Percentiles rank a stretch among this genome's conserved stretches.
Conservation (phyloP, 805 yeast species). For the Metschnikowia henanensis region DNA sequence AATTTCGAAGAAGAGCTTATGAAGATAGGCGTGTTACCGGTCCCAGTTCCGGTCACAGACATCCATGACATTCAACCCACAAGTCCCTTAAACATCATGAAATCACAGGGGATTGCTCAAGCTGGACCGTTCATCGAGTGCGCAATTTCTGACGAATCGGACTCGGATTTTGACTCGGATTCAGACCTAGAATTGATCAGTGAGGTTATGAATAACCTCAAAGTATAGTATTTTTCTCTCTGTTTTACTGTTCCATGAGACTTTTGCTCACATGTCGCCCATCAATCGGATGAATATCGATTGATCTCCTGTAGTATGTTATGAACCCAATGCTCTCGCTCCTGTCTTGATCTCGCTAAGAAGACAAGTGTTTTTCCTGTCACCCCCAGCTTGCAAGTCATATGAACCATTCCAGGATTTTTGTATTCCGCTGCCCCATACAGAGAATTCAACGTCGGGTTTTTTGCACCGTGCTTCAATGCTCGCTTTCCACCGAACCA, state of each 20-base stretch:
- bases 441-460: neutral
- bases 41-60: slow-evolving; percentile 1
- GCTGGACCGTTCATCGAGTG: neutral
- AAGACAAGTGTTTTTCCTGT: slow-evolving; percentile 72
- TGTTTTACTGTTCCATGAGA: too few species aligned
- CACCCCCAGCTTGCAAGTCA: slow-evolving; percentile 58
- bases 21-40: slow-evolving; percentile 11
- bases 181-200: slow-evolving; percentile 23
- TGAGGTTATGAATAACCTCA: slow-evolving; percentile 9
- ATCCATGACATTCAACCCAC: slow-evolving; percentile 1
- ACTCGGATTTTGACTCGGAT: slow-evolving; percentile 15
- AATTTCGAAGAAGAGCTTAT: slow-evolving; percentile 13
- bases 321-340: slow-evolving; percentile 80
- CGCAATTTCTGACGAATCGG: slow-evolving; percentile 6
- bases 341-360: slow-evolving; percentile 78
- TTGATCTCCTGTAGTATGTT: slow-evolving; percentile 46
- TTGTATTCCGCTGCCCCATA: slow-evolving; percentile 18
- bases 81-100: slow-evolving; percentile 11
- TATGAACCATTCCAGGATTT: slow-evolving; percentile 45
- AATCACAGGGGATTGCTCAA: neutral
- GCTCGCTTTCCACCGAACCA: slow-evolving; percentile 70
- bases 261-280: neutral
- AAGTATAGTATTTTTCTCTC: neutral
- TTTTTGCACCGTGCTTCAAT: slow-evolving; percentile 6
- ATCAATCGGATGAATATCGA: slow-evolving; percentile 20